These are phyloP conservation scores for Domatiomyces catenatus DNA, from an alignment of 2,329 filamentous ascomycete genomes.

Conservation along the genomic window DNA sequence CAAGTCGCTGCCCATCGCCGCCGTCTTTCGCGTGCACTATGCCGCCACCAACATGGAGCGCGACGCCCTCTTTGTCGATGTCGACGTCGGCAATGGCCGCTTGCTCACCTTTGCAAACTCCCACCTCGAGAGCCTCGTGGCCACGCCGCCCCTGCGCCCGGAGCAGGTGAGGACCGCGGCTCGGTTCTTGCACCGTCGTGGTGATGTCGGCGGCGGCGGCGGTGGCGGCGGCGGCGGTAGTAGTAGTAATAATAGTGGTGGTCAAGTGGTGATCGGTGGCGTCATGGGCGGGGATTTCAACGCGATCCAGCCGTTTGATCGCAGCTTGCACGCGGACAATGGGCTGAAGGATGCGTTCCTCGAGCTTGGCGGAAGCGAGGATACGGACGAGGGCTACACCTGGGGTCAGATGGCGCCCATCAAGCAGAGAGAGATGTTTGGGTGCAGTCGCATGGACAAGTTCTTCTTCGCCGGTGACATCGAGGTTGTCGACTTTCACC, in stretches of 20 bases:
- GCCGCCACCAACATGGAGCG: constrained; percentile 35
- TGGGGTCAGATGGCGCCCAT: constrained; percentile 41
- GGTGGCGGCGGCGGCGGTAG: constrained; percentile 5
- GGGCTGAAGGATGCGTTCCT: constrained; percentile 39
- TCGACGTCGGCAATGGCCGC: constrained; percentile 19
- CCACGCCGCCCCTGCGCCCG: constrained; percentile 35
- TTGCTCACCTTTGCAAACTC: constrained; percentile 38
- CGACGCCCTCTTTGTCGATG: constrained; percentile 42
- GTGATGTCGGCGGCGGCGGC: too few relatives aligned
- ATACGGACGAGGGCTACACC: constrained; percentile 38
- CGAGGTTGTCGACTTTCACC: constrained; percentile 25
- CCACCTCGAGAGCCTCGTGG: constrained; percentile 41
- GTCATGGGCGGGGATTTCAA: constrained; percentile 43
- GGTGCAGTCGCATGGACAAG: constrained; percentile 41
- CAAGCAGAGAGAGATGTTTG: constrained; percentile 30
- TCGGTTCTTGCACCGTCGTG: constrained; percentile 25
- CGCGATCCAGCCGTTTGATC: constrained; percentile 41
- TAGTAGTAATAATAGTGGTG: too few relatives aligned
- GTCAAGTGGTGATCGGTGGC: constrained; percentile 23
- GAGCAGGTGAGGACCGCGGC: constrained; percentile 33
- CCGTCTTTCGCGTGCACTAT: constrained; percentile 38
- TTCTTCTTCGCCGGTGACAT: constrained; percentile 33
- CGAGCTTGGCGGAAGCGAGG: constrained; percentile 35
- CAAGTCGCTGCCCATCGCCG: constrained; percentile 28
- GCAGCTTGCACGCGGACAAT: constrained; percentile 33